Conservation (phyloP, 2,329 filamentous ascomycete species). For the Aspergillus amoenus region DNA sequence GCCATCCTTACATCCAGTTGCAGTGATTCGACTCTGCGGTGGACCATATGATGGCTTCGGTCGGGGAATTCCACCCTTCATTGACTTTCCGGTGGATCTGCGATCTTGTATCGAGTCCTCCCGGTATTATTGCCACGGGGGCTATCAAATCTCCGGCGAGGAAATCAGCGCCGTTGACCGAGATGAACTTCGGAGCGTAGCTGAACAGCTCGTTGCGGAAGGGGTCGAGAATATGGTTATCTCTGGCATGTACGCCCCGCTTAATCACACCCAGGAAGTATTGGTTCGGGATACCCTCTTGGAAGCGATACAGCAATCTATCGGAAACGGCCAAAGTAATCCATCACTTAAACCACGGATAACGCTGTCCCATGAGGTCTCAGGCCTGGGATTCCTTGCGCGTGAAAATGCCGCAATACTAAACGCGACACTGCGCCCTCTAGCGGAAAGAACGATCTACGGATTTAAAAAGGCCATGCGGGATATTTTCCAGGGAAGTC, state of each 20-base stretch:
- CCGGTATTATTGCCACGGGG: constrained; percentile 3
- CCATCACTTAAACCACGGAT: neutral
- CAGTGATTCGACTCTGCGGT: neutral
- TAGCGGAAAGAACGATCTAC: constrained; percentile 48
- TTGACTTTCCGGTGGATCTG: constrained; percentile 3
- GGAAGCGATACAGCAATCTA: neutral
- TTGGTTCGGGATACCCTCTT: neutral
- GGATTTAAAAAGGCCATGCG: constrained; percentile 49
- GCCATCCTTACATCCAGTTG: neutral
- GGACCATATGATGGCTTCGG: constrained; percentile 8
- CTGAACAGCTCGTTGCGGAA: neutral
- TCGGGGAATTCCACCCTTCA: constrained; percentile 6
- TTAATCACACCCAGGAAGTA: constrained; percentile 1
- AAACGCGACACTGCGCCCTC: constrained; percentile 50
- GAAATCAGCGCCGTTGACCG: constrained; percentile 8
- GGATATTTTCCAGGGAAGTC: constrained; percentile 41
- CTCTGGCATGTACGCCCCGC: constrained; percentile 11
- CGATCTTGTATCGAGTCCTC: neutral
- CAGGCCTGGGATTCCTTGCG: constrained; percentile 49
- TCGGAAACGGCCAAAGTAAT: no score
- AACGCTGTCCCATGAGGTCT: constrained; percentile 33
- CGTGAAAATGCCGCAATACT: constrained; percentile 54
- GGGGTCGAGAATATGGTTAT: constrained; percentile 3
- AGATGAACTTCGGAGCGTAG: neutral
- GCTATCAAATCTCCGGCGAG: constrained; percentile 9